Base-by-base conservation (phyloP, 2,329 filamentous ascomycete genomes). In the Diaporthe australafricana region DNA sequence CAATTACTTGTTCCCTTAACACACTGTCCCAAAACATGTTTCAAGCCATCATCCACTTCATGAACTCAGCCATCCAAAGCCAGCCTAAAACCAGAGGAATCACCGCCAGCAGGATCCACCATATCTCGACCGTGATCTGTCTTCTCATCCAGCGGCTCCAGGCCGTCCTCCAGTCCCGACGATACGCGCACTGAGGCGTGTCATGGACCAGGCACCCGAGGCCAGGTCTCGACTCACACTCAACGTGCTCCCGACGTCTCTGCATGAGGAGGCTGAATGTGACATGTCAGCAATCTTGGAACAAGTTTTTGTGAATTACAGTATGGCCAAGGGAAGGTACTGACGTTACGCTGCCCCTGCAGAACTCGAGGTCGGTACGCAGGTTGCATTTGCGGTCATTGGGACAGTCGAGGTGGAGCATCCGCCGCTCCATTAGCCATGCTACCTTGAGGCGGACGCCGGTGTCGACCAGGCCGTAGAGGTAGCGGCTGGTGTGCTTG, bases 351-450 rank as follows among this genome's bases (percentile, higher is more conserved):
- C 87, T 90, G 2, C 89, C 89, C 47, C 88, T 81, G 75, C 89
- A 91, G 80, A 91, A 92, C 35, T 85, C 83, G 57, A 88, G 77
- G 76, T 91, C 90, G 73, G 87, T 91, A 5, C 88, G 84, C 38
- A 91, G 77, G 73, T 90, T 89, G 73, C 89, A 91, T 16, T 84
- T 81, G 68, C 81, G 81, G 74, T 89, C 83, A 70, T 89, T 90
- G 5, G 91, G 92, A 75, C 91, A 92, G 75, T 92, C 88, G 11
- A 94, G 86, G 71, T 92, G 89, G 45, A 90, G 83, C 56, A 83
- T 86, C 22, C 90, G 86, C 16, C 92, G 87, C 75, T 92, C 86
- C 72, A 93, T 84, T 5, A 94, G 84, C 92, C 92, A 94, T 71
- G 88, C 87, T 16, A 94, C 87, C 78, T 93, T 93, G 55, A 93